Evolutionary conservation across 805 yeast genomes (phyloP), one percentile per base, ranked within the genome.

Genomic region (Komagataella pseudopastoris): DNA sequence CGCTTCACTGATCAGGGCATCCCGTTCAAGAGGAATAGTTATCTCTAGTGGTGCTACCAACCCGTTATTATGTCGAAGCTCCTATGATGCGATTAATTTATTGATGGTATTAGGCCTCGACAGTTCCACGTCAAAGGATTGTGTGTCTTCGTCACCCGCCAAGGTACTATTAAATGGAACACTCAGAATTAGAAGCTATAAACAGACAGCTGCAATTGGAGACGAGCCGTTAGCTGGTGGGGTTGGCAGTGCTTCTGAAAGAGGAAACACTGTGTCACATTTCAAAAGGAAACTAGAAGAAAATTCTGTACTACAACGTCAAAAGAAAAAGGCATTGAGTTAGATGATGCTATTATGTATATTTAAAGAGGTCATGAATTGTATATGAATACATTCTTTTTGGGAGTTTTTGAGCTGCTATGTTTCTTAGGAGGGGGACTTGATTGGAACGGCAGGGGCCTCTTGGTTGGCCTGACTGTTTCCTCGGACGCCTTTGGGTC

Each of bases 11-110:
- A 74, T 88, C 8, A 69, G 99, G 55, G 88, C 96, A 10, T 77
- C 95, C 0, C 72, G 99, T 56, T 76, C 80, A 16, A 75, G 88
- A 46, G 97, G 97, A 0, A 61, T 93, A 16, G 73, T 93, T 2
- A 71, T 88, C 4, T 78, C 91, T 10, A 80, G 91, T 59, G 97
- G 96, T 2, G 87, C 93, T 0, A 53, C 59, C 2, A 62, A 67
- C 24, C 72, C 84, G 1, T 62, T 79, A 36, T 80, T 79, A 46
- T 67, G 80, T n/a, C 71, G 98, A 55, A 77, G 81, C 30, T 77
- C 80, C 44, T 70, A 75, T 47, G 96, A 93, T 59, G 75, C 88
- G 6, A 71, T 78, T 12, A 85, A 81, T 53, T 66, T 93, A 49
- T 67, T 85, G 39, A 71, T 75, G 44, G 67, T 86, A 7, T 69